Base-by-base conservation (phyloP, 2,329 filamentous ascomycete genomes). In the Stemphylium lycopersici region DNA sequence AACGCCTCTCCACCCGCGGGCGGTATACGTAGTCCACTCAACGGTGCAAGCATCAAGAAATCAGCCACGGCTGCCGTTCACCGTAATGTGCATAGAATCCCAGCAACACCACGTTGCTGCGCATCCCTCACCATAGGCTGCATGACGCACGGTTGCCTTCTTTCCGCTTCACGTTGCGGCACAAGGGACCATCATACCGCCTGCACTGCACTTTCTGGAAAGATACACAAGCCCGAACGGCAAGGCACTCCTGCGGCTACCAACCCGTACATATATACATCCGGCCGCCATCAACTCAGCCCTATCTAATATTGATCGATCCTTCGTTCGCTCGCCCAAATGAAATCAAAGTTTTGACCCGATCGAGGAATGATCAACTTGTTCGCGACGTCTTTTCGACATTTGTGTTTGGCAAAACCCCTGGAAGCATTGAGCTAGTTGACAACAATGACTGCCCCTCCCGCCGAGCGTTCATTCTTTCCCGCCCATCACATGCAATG, bases 361-460 rank as follows among this genome's bases (percentile, higher is more conserved):
- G 37, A 55, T 48, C 33, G 26, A 48, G 53, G 56, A 42, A 61
- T 48, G 56, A 55, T 51, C 49, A 32, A 39, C 41, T 36, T 42
- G 37, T 24, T 15, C 34, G 44, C 55, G 48, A 18, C 40, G 37
- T 47, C 43, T 36, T 18, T 31, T 49, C 20, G 38, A 48, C 15
- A 40, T 34, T 45, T 39, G 41, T 37, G 18, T 39, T 55, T 36
- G 50, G 45, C 34, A 39, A 29, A 16, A 32, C 29, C 38, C 33
- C 42, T 52, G 20, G 26, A 31, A 48, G 40, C 49, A 52, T 55
- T 48, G 52, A 45, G 50, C 43, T 43, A 53, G 46, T 57, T 47
- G 39, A 60, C 31, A 18, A 71, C 66, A 61, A 58, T 50, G 48
- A 65, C 68, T 22, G 65, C 65, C 44, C 58, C 63, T 48, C 61